Conservation (phyloP, 73 alveolate genomes). For the Paramecium caudatum region DNA sequence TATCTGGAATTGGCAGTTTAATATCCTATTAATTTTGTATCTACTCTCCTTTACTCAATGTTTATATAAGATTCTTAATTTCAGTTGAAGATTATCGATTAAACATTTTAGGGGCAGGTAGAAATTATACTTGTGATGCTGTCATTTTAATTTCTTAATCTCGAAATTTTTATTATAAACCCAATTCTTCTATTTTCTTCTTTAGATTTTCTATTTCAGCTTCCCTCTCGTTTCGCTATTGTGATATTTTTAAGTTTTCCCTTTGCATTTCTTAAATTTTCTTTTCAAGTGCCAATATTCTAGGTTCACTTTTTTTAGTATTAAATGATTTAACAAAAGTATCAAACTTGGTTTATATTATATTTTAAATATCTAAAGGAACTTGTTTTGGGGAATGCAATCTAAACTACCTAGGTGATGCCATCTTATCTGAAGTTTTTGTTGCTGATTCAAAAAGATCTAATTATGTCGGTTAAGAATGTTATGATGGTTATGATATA, state of each 20-base stretch:
- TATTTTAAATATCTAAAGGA: slow-evolving; percentile 22
- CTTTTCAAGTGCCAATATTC: slow-evolving; percentile 3
- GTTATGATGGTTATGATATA: too few relatives aligned
- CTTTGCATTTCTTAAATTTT: slow-evolving; percentile 17
- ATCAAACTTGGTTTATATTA: slow-evolving; percentile 44
- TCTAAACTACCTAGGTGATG: slow-evolving; percentile 6
- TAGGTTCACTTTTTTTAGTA: slow-evolving; percentile 34
- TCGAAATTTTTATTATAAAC: neutral
- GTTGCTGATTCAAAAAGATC: neutral
- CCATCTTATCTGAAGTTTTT: slow-evolving; percentile 33
- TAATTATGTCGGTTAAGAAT: too few relatives aligned
- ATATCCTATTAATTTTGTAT: neutral
- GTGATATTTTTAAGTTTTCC: slow-evolving; percentile 7
- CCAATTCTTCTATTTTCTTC: neutral
- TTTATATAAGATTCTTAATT: neutral
- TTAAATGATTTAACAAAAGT: slow-evolving; percentile 1
- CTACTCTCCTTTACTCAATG: slow-evolving; percentile 6
- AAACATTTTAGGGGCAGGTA: slow-evolving; percentile 24
- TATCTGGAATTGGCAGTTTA: slow-evolving; percentile 47
- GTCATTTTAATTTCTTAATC: neutral
- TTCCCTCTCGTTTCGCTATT: neutral
- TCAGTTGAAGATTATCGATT: slow-evolving; percentile 25
- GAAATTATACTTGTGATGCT: neutral
- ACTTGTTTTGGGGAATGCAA: slow-evolving; percentile 20
- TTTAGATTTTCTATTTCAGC: slow-evolving; percentile 16